Conservation (phyloP, 345 rosid genomes). For the Dipteronia dyeriana region DNA sequence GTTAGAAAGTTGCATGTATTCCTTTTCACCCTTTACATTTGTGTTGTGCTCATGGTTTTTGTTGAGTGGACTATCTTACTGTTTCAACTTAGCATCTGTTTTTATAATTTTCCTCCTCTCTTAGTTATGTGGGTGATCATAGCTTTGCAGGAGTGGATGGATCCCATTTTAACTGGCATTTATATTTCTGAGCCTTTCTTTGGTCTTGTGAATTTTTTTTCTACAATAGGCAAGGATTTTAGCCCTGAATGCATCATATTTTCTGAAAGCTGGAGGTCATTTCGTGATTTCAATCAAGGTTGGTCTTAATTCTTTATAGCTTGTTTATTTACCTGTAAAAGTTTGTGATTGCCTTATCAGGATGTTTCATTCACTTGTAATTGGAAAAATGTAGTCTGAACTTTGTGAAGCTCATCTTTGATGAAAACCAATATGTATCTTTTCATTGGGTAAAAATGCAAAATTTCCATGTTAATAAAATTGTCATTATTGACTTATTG, state of each 20-base stretch:
- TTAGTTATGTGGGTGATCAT: not conserved
- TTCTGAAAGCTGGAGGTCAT: constrained; percentile 91
- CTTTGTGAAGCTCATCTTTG: too few relatives aligned
- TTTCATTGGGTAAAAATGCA: too few relatives aligned
- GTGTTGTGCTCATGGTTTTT: not conserved
- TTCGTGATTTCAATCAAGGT: constrained; percentile 99
- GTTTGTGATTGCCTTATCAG: not conserved
- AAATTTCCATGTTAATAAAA: too few relatives aligned
- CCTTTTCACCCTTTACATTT: not conserved
- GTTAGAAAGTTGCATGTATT: not conserved
- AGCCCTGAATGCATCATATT: constrained; percentile 82
- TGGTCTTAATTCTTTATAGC: constrained; percentile 15
- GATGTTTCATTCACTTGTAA: too few relatives aligned
- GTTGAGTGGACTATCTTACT: not conserved
- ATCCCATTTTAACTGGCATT: not conserved
- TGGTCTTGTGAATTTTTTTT: not conserved
- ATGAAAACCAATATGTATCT: too few relatives aligned
- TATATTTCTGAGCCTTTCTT: not conserved
- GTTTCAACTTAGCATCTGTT: not conserved
- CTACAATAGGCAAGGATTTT: constrained; percentile 81
- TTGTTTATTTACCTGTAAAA: too few relatives aligned
- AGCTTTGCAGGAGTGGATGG: not conserved
- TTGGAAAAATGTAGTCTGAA: too few relatives aligned
- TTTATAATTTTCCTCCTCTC: not conserved
- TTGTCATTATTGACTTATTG: too few relatives aligned